Base-by-base conservation (phyloP, 345 rosid species). In the Chamaenerion angustifolium region DNA sequence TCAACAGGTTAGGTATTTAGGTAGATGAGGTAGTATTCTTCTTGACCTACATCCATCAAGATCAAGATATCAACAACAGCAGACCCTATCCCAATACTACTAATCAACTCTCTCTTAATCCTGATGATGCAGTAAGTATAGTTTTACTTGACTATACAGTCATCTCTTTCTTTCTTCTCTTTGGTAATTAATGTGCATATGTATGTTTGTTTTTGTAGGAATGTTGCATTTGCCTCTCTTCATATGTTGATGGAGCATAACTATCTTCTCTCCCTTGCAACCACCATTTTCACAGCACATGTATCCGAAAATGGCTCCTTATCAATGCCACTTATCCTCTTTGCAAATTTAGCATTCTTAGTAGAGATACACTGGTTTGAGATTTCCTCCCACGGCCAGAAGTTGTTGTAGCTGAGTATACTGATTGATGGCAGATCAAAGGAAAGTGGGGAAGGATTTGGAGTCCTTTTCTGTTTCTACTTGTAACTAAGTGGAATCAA, bases 311-410 rank as follows among this genome's bases (percentile, higher is more conserved):
- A 62, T 83, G 87, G 92, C 75, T 83, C 46, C 70, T 59, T 51
- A 79, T 83, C 48, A 83, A 79, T 12, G 84, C 92, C 0, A 83
- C 80, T 15, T 83, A 87, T 49, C 92, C 87, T 43, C 77, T 83
- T 54, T 83, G 92, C 73, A 83, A 82, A 64, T 79, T 55, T 65
- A 73, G 75, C 70, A 79, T 82, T 11, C 75, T 60, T 66, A 61
- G 52, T 8, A 57, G 62, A 23, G 70, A 69, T 46, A 37, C 61
- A 2, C 49, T 61, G 15, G 65, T 61, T 25, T 72, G 62, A 69
- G 18, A 16, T 12, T 45, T 10, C 40, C n/a, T 25, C 14, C n/a
- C n/a, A 1, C 18, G 11, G 12, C 43, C 15, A 16, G 6, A 15
- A 11, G 11, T 21, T 10, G 31, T 12, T 21, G 21, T 21, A 43